phyloP scores from a whole-genome alignment of 2,329 filamentous ascomycete genomes.

The Exophiala sideris region DNA sequence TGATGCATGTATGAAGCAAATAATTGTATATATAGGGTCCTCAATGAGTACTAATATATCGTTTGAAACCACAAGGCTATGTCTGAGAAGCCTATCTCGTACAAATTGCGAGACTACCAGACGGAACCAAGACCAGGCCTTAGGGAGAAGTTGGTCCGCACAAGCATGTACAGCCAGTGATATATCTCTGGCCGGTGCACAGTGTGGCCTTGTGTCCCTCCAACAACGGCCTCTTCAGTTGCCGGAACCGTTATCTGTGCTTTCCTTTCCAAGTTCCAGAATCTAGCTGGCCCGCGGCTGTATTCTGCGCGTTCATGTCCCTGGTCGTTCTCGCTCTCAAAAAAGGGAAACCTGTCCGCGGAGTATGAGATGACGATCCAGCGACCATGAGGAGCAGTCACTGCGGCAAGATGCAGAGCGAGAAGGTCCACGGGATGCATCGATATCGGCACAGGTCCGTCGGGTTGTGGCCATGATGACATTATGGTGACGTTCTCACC shows the following conservation, averaged over 20 bases:
- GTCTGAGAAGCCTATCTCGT: too few relatives aligned
- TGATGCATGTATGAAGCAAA: too few relatives aligned
- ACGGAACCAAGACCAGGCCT: too few relatives aligned
- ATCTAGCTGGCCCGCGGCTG: not conserved
- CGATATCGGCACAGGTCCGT: not conserved
- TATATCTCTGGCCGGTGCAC: conserved; percentile 1
- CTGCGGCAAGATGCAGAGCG: conserved; percentile 5
- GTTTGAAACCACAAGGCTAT: too few relatives aligned
- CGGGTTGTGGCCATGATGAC: not conserved
- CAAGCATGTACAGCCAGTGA: conserved; percentile 3
- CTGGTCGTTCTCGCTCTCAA: not conserved
- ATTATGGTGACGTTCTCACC: conserved; percentile 1
- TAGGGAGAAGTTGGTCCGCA: not conserved
- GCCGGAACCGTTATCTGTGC: not conserved
- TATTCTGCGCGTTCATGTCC: not conserved
- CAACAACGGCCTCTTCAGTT: not conserved
- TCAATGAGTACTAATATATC: too few relatives aligned
- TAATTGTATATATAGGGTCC: too few relatives aligned
- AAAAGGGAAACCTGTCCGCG: conserved; percentile 3
- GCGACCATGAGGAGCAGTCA: not conserved
- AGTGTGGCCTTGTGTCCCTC: not conserved
- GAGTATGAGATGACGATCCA: conserved; percentile 10
- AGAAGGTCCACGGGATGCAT: conserved; percentile 1
- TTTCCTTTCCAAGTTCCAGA: not conserved
- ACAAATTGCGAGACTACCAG: too few relatives aligned